These are phyloP conservation scores for Penicillium corylophilum DNA, from an alignment of 2,329 filamentous ascomycete genomes.

Conservation along the genomic window DNA sequence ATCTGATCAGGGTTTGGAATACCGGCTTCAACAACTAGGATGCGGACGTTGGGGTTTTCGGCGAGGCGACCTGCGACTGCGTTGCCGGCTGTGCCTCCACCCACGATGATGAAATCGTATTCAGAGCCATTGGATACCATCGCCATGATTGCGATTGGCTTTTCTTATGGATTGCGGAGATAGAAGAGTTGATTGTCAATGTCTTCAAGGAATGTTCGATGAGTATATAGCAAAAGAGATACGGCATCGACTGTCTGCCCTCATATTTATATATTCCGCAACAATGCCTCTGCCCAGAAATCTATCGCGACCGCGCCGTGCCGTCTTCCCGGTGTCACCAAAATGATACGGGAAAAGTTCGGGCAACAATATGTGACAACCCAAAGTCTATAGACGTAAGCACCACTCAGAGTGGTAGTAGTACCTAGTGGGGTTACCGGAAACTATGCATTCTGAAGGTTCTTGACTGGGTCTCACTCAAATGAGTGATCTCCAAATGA, in stretches of 20 bases:
- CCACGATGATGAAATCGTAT: neutral
- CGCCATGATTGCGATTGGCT: neutral
- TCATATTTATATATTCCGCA: neutral
- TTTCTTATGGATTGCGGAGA: neutral
- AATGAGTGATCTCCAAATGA: conserved; percentile 24
- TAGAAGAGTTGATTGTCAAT: no score
- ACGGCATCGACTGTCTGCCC: neutral
- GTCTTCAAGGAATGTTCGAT: neutral
- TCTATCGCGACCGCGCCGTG: no score
- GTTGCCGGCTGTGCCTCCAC: neutral
- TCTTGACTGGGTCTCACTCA: neutral
- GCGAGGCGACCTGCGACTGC: neutral
- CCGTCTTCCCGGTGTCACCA: no score
- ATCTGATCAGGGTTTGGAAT: neutral
- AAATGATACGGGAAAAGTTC: no score
- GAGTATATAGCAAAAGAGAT: neutral
- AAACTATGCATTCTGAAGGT: neutral
- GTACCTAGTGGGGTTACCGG: neutral
- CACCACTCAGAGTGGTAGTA: conserved; percentile 40
- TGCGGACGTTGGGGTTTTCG: neutral
- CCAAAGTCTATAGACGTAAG: no score
- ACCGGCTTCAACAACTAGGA: neutral
- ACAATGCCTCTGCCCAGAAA: no score
- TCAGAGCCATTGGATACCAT: neutral
- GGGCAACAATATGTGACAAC: no score